Evolutionary conservation across 768 basidiomycete genomes (phyloP).

Genomic region (Termitomyces sp.): DNA sequence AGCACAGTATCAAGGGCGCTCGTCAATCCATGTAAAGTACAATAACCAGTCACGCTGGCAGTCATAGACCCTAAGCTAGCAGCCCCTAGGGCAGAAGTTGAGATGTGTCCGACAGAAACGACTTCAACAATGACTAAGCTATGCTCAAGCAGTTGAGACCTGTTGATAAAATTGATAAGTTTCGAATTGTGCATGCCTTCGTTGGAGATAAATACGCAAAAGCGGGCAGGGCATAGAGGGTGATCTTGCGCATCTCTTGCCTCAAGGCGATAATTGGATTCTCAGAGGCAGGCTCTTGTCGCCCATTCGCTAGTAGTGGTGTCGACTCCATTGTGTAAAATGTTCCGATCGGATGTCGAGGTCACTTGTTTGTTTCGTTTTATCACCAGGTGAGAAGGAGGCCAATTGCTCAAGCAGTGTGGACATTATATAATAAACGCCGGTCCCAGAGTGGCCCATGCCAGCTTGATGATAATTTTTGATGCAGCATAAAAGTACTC

Average conservation of each 20-base stretch:
- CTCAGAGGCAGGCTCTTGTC: conserved; percentile 9
- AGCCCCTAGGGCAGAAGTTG: conserved; percentile 83
- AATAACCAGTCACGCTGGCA: conserved; percentile 65
- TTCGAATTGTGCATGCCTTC: background rate
- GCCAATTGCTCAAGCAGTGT: background rate
- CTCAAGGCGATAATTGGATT: conserved; percentile 30
- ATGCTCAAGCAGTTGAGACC: conserved; percentile 79
- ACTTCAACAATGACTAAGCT: conserved; percentile 82
- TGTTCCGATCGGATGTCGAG: background rate
- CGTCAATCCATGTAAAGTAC: conserved; percentile 73
- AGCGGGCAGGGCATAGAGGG: conserved; percentile 62
- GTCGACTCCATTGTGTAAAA: conserved; percentile 39
- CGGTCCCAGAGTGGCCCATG: background rate
- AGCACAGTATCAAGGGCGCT: conserved; percentile 90
- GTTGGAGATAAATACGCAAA: conserved; percentile 45
- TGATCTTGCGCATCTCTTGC: conserved; percentile 56
- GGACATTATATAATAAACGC: background rate
- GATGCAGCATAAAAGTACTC: background rate
- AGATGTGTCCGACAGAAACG: conserved; percentile 86
- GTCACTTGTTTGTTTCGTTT: background rate
- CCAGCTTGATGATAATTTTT: background rate
- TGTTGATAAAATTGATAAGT: conserved; percentile 19
- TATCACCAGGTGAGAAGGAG: background rate
- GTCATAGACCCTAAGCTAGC: conserved; percentile 72
- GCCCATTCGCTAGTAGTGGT: conserved; percentile 48